phyloP scores from a whole-genome alignment of 192 early-diverging fungal species.

The Nowakowskiella sp. region DNA sequence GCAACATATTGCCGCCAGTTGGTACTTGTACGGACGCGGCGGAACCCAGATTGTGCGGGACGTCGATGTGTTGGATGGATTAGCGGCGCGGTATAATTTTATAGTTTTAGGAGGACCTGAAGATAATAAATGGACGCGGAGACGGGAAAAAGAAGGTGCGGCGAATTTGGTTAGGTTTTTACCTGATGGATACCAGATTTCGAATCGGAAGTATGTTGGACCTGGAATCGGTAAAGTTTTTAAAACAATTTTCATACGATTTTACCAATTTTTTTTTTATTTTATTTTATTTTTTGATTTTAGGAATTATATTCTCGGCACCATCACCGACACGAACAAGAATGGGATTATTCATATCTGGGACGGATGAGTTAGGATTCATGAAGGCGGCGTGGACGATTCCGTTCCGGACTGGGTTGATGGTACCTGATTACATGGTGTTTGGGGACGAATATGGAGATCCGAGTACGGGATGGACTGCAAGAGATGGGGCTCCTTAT shows the following conservation, averaged over 20 bases:
- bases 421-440: conserved; percentile 41
- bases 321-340: conserved; percentile 35
- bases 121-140: conserved; percentile 46
- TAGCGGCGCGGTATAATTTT: conserved; percentile 39
- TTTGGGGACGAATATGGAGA: conserved; percentile 50
- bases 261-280: conserved; percentile 2
- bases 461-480: conserved; percentile 47
- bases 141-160: conserved; percentile 35
- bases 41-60: conserved; percentile 53
- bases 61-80: conserved; percentile 33
- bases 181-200: conserved; percentile 34
- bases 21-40: conserved; percentile 58
- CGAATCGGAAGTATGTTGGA: conserved; percentile 27
- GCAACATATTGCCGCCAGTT: conserved; percentile 50
- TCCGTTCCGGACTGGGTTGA: conserved; percentile 42
- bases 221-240: conserved; percentile 37
- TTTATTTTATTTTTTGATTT: neutral
- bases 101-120: conserved; percentile 53
- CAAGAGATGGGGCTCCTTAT: conserved; percentile 26
- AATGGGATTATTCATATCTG: conserved; percentile 35
- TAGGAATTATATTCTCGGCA: conserved; percentile 40
- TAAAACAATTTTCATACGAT: too few species aligned
- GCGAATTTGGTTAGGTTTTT: conserved; percentile 18
- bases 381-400: conserved; percentile 35
- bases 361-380: conserved; percentile 35